Evolutionary conservation across 306 rosid genomes (phyloP), one percentile per base, ranked within the genome.

Genomic region (Urtica urens): DNA sequence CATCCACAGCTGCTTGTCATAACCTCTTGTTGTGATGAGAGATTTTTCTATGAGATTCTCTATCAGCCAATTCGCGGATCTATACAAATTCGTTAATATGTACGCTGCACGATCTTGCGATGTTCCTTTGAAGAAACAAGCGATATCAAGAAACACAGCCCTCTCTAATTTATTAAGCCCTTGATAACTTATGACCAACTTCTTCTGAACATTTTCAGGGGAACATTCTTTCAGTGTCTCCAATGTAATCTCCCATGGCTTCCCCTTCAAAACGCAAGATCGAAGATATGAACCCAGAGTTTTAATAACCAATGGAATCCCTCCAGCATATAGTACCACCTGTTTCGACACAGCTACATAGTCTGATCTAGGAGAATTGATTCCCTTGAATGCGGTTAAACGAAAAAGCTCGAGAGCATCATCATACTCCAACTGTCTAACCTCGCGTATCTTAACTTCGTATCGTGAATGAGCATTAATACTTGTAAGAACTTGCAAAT

Each of bases 121-220:
- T 46, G 46, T 49, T 18, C 78, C 78, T 14, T 71, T 65, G 25
- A 71, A 68, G 61, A 74, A 78, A 50, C 81, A 74, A 9, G 49
- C 49, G 6, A 40, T 40, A 28, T 58, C 65, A 16, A 73, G 46
- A 39, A 73, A 73, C 12, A 63, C 50, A 10, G 39, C 55, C 51
- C 51, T 58, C 28, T 29, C 53, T 37, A 18, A 13, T 0, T 18
- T 37, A 20, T 55, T 51, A 20, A 64, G 46, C 12, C 69, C 69
- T 38, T 64, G 62, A 29, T 46, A 64, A 40, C 51, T 55, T 43
- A 64, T 49, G 10, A 52, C 55, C 23, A 64, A 43, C 26, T 30
- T 47, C 21, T 48, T 47, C 19, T 54, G 46, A 29, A 40, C 33
- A 21, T 26, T 14, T 2, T 19, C 48, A n/a, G 46, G 38, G n/a